These are phyloP conservation scores for Saxophila tyrrhenica DNA, from an alignment of 495 filamentous ascomycete genomes.

Conservation along the genomic window DNA sequence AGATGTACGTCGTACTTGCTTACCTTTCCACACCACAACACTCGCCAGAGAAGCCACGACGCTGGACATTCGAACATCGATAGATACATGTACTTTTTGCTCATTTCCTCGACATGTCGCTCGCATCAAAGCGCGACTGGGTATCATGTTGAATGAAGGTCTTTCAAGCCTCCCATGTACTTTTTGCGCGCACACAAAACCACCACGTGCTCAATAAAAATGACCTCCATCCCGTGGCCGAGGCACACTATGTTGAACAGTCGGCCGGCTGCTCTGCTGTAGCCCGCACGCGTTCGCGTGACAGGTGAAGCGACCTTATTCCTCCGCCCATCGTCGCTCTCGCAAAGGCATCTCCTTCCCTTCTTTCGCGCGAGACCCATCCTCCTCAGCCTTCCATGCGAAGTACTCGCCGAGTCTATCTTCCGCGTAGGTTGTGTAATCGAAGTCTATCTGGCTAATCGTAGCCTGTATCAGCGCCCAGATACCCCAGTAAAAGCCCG, in stretches of 20 bases:
- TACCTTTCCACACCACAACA: too few species aligned
- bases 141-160: conserved; percentile 5
- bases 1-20: too few species aligned
- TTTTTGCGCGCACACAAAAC: too few species aligned
- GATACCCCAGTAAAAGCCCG: conserved; percentile 86
- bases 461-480: conserved; percentile 95
- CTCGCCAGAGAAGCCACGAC: too few species aligned
- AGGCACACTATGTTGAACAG: conserved; percentile 1
- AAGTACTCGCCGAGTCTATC: conserved; percentile 83
- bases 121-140: background rate
- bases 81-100: background rate
- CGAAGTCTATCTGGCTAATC: conserved; percentile 93
- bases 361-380: conserved; percentile 45
- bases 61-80: too few species aligned
- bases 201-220: background rate
- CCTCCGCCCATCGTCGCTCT: conserved; percentile 74
- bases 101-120: background rate
- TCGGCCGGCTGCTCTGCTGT: background rate
- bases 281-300: too few species aligned
- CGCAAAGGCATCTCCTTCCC: conserved; percentile 57
- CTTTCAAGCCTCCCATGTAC: background rate
- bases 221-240: background rate
- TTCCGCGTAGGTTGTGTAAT: conserved; percentile 89
- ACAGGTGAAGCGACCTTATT: too few species aligned
- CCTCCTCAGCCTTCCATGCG: conserved; percentile 72